phyloP scores from a whole-genome alignment of 2,329 filamentous ascomycete genomes.

The Scortechinia acanthostroma region DNA sequence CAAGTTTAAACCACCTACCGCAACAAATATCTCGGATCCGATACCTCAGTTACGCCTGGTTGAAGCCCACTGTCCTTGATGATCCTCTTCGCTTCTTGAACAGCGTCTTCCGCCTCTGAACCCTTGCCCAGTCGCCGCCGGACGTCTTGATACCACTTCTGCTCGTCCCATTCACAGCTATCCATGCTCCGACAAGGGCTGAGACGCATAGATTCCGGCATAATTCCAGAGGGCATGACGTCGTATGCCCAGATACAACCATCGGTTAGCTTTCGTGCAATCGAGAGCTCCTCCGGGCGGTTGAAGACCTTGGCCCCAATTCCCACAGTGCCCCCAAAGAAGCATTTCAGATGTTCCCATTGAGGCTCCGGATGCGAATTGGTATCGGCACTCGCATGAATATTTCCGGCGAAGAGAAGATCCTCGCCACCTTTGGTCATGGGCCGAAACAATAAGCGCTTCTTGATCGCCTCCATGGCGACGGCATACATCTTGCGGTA shows the following conservation, averaged over 20 bases:
- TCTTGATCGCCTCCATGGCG: slow-evolving; percentile 23
- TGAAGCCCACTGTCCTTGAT: neutral
- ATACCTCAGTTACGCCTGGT: neutral
- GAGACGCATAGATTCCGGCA: slow-evolving; percentile 44
- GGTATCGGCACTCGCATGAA: slow-evolving; percentile 10
- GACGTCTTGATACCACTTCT: neutral
- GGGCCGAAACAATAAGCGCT: slow-evolving; percentile 25
- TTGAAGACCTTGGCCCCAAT: slow-evolving; percentile 48
- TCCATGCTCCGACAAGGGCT: neutral
- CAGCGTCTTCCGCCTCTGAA: neutral
- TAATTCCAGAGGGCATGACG: slow-evolving; percentile 44
- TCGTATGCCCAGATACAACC: slow-evolving; percentile 59
- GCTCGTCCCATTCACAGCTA: neutral
- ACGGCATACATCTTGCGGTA: slow-evolving; percentile 32
- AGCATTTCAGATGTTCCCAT: slow-evolving; percentile 50
- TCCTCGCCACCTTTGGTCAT: neutral
- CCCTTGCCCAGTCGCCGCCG: neutral
- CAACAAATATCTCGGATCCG: neutral
- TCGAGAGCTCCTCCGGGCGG: slow-evolving; percentile 40
- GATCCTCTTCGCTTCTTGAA: neutral
- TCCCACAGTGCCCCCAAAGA: slow-evolving; percentile 54
- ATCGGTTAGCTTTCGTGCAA: slow-evolving; percentile 48
- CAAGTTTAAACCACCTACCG: neutral
- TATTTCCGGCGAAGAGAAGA: neutral
- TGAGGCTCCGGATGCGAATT: slow-evolving; percentile 39